Base-by-base conservation (phyloP, 352 stramenopile species). In the Ophiocytium majus region DNA sequence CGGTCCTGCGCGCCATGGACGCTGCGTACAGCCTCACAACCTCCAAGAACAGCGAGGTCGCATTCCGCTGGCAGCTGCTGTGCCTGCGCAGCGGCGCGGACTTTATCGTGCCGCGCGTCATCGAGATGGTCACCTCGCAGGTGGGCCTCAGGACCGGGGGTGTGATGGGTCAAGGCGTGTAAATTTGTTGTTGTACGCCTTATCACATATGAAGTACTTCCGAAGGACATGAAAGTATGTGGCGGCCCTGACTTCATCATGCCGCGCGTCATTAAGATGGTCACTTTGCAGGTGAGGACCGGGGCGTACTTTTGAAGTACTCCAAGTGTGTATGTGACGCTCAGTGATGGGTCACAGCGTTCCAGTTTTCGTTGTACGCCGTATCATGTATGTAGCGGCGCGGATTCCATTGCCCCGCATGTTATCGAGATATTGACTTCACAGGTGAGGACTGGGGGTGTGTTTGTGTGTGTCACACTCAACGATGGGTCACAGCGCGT, bases 71-170 rank as follows among this genome's bases (percentile, higher is more conserved):
- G 89, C 93, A 92, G 79, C 87, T 92, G 74, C 85, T 96, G 50
- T 92, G 92, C 28, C 89, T 97, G 74, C 34, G 71, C 28, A 43
- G 82, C 5, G 91, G 91, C 71, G 92, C 92, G 80, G 32, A 81
- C 19, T 88, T 81, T 35, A 92, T 95, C 79, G 49, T 94, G 10
- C 86, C 90, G 14, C 82, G 91, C 23, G 91, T 91, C 10, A 49
- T 93, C 1, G 87, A 91, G 43, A 95, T 96, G 85, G 92, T 95
- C 36, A 96, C 92, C 0, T 92, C 91, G 33, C 93, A 96, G 86
- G 85, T 86, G 63, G 82, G 85, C 43, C 5, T 10, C 34, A 80
- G 74, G 23, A 66, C 14, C 19, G 32, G 74, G 23, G 23, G n/a
- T 17, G 23, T 19, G 23, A 80, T 75, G 74, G 23, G n/a, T 75